A percentile compares a stretch with the other conserved stretches of the same genome.
Conservation (phyloP, 257 asterid genomes). For the Marsdenia floribunda region DNA sequence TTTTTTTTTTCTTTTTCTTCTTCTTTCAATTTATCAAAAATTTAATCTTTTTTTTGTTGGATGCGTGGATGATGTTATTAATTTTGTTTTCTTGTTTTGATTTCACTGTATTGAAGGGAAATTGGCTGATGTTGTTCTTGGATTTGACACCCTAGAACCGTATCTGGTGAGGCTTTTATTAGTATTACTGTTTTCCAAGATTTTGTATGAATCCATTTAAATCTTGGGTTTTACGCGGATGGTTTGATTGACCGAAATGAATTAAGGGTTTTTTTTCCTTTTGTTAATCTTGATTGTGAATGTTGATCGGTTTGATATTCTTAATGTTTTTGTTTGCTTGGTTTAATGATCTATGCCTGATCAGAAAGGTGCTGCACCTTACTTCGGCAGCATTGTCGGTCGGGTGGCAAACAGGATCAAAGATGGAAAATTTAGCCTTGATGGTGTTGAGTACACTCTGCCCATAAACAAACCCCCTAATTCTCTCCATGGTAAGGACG, state of each 20-base stretch:
- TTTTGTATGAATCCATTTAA: neutral
- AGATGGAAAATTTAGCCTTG: constrained; percentile 71
- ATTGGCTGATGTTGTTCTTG: constrained; percentile 91
- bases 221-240: constrained; percentile 2
- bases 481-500: constrained; percentile 78
- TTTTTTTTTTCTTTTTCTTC: no score
- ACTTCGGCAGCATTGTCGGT: constrained; percentile 96
- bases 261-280: neutral
- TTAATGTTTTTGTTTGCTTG: constrained; percentile 7
- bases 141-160: constrained; percentile 88
- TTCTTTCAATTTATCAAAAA: no score
- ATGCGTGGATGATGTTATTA: neutral
- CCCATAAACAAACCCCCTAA: constrained; percentile 90
- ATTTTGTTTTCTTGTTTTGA: neutral
- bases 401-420: constrained; percentile 96
- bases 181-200: neutral
- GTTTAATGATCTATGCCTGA: constrained; percentile 8
- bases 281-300: neutral
- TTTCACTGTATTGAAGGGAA: constrained; percentile 44
- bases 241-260: neutral
- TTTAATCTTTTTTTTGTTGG: neutral
- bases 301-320: constrained; percentile 1
- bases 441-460: constrained; percentile 65
- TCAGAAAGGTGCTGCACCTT: constrained; percentile 89
- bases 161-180: constrained; percentile 49